Conservation (phyloP, 2,329 filamentous ascomycete genomes). For the Akanthomyces lecanii region DNA sequence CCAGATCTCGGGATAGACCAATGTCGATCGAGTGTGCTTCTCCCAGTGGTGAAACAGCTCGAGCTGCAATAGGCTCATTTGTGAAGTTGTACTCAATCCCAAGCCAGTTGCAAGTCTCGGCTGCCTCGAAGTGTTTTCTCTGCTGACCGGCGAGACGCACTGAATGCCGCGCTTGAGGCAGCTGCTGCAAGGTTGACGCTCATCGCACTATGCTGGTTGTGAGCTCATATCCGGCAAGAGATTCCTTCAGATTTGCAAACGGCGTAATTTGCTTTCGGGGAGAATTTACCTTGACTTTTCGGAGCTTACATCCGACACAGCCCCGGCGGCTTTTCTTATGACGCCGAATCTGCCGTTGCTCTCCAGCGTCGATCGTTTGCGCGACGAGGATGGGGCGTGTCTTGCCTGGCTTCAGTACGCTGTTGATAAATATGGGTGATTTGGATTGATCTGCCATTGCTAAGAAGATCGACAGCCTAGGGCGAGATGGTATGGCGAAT, state of each 20-base stretch:
- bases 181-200: constrained; percentile 25
- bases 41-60: constrained; percentile 31
- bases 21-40: constrained; percentile 23
- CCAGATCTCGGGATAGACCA: constrained; percentile 28
- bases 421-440: neutral
- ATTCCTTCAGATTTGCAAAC: too few relatives aligned
- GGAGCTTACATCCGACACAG: constrained; percentile 26
- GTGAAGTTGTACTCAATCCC: constrained; percentile 1
- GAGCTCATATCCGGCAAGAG: neutral
- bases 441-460: neutral
- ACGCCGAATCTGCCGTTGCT: neutral
- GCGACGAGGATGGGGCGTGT: neutral
- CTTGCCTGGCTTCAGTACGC: neutral
- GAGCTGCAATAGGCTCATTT: constrained; percentile 29
- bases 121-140: constrained; percentile 1
- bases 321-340: constrained; percentile 28
- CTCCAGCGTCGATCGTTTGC: neutral
- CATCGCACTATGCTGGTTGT: constrained; percentile 25
- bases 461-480: neutral
- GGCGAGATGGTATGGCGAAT: neutral
- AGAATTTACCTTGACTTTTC: constrained; percentile 28
- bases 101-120: neutral
- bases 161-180: constrained; percentile 26
- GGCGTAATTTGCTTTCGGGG: too few relatives aligned
- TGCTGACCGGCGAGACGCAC: constrained; percentile 15